Conservation (phyloP, 2,329 filamentous ascomycete species). For the Ceratocystis lukuohia region DNA sequence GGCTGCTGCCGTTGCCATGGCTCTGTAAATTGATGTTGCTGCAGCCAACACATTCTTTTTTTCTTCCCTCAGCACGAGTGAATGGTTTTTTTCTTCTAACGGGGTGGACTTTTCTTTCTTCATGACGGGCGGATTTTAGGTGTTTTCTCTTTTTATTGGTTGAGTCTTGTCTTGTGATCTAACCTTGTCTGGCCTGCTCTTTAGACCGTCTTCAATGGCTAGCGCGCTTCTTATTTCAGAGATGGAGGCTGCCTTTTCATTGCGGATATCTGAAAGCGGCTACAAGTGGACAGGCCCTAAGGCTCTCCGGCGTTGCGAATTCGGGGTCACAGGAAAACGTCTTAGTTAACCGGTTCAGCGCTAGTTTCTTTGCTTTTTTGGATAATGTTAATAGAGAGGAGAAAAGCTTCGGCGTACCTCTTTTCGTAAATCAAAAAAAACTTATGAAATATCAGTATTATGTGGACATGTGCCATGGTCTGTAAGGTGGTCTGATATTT, state of each 20-base stretch:
- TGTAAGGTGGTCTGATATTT: no score
- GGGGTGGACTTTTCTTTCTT: slow-evolving; percentile 6
- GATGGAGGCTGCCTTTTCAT: not conserved
- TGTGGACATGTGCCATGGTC: no score
- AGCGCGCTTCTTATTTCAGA: not conserved
- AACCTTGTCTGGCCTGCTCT: not conserved
- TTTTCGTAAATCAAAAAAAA: not conserved
- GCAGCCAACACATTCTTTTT: not conserved
- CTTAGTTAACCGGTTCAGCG: slow-evolving; percentile 4
- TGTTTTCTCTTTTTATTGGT: not conserved
- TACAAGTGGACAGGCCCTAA: not conserved
- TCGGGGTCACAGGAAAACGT: slow-evolving; percentile 8
- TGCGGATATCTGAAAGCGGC: not conserved
- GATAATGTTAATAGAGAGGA: not conserved
- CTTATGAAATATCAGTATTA: no score
- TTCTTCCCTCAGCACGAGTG: not conserved
- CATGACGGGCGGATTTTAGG: not conserved
- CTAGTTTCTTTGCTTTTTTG: not conserved
- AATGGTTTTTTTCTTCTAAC: not conserved
- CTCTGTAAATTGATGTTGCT: slow-evolving; percentile 23
- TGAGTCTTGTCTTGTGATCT: not conserved
- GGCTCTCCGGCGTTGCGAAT: not conserved
- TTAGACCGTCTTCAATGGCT: not conserved
- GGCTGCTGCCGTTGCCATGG: slow-evolving; percentile 25
- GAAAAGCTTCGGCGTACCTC: not conserved